These are phyloP conservation scores for Zygoascus hellenicus DNA, from an alignment of 1,139 yeast species.

Conservation along the genomic window DNA sequence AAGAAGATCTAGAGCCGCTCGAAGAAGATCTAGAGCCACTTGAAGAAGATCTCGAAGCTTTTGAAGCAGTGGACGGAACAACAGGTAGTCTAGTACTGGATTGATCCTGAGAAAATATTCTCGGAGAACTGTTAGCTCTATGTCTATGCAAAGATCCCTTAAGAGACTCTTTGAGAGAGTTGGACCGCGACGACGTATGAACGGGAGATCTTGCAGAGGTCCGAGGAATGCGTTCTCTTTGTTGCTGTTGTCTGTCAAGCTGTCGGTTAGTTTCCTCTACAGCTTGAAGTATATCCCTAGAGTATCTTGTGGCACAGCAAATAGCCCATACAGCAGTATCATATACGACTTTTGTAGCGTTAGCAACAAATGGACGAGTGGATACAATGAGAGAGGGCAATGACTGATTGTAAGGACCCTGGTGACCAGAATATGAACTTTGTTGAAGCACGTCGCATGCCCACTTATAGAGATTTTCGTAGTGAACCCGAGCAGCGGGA, in stretches of 20 bases:
- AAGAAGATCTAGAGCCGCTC: background rate
- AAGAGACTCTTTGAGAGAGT: background rate
- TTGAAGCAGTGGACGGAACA: background rate
- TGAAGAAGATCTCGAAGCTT: background rate
- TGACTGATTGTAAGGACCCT: background rate
- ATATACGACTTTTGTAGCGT: background rate
- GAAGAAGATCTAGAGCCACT: background rate
- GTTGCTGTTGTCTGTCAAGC: background rate
- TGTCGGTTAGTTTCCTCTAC: conserved; percentile 6
- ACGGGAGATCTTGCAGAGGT: background rate
- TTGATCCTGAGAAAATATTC: background rate
- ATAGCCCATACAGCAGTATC: conserved; percentile 2
- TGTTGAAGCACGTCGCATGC: background rate
- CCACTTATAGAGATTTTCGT: background rate
- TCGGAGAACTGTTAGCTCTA: background rate
- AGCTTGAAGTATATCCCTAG: background rate
- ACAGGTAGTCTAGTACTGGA: background rate
- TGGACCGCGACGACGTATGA: background rate
- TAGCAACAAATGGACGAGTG: conserved; percentile 1
- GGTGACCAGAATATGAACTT: background rate
- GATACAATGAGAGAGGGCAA: conserved; percentile 3
- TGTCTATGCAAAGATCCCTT: background rate
- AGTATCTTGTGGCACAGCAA: conserved; percentile 8
- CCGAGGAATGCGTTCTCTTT: background rate
- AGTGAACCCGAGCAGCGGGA: background rate